Evolutionary conservation across 169 alveolate species (phyloP).

Genomic region (Cryptosporidium ryanae): DNA sequence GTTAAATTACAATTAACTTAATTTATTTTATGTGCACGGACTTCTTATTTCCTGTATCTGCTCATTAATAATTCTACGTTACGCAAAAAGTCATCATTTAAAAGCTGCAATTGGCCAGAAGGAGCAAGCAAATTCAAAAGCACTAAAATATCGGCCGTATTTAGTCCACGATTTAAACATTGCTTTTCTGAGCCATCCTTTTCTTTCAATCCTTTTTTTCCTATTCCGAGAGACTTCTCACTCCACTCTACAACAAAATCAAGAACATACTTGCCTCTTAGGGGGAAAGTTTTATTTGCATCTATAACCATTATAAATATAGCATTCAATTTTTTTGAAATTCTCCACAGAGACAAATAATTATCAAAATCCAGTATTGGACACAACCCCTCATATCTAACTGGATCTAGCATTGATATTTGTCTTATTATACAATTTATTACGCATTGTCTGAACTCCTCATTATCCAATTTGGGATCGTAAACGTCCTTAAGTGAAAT

Average conservation of each 20-base stretch:
- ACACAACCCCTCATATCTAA: constrained; percentile 61
- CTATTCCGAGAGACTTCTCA: background rate
- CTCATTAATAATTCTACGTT: constrained; percentile 36
- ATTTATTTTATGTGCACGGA: background rate
- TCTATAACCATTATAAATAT: constrained; percentile 34
- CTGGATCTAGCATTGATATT: constrained; percentile 33
- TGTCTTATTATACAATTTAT: constrained; percentile 34
- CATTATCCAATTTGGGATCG: constrained; percentile 20
- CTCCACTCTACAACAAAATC: constrained; percentile 70
- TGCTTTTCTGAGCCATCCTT: no score
- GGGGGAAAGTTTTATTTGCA: constrained; percentile 4
- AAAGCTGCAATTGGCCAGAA: constrained; percentile 51
- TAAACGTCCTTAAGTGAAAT: constrained; percentile 27
- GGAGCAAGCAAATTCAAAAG: constrained; percentile 63
- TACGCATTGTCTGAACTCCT: constrained; percentile 53
- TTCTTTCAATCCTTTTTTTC: no score
- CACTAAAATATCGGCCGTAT: constrained; percentile 30
- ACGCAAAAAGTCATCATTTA: constrained; percentile 34
- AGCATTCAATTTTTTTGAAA: constrained; percentile 10
- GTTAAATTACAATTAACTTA: background rate
- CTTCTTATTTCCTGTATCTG: background rate
- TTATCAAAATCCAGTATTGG: constrained; percentile 1
- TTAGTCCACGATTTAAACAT: background rate
- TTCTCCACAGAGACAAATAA: constrained; percentile 37
- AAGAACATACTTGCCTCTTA: constrained; percentile 30